Evolutionary conservation across 768 basidiomycete genomes (phyloP).

Genomic region (Leccinum arenicola): DNA sequence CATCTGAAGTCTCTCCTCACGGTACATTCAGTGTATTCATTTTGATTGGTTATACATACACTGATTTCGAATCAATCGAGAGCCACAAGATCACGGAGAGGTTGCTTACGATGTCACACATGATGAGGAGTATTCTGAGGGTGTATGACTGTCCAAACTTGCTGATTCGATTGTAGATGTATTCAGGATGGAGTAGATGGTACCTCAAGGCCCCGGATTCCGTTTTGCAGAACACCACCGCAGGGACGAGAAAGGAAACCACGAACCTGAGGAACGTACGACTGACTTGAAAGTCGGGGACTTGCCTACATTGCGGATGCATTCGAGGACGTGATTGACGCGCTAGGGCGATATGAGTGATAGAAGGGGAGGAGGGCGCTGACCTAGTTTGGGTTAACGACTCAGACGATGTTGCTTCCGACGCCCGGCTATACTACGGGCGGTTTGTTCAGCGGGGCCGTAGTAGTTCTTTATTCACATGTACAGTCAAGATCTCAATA

Average conservation of each 20-base stretch:
- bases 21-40: too few relatives aligned
- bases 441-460: too few relatives aligned
- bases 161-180: conserved; percentile 88
- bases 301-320: conserved; percentile 84
- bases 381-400: conserved; percentile 63
- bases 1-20: too few relatives aligned
- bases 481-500: too few relatives aligned
- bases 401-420: conserved; percentile 51
- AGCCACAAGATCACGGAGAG: neutral
- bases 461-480: too few relatives aligned
- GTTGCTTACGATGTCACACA: conserved; percentile 83
- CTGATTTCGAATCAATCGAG: neutral
- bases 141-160: conserved; percentile 79
- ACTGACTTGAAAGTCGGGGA: conserved; percentile 94
- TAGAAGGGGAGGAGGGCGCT: neutral
- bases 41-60: too few relatives aligned
- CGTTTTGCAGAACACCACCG: conserved; percentile 8
- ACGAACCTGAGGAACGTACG: conserved; percentile 85
- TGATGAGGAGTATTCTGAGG: conserved; percentile 79
- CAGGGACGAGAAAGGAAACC: neutral
- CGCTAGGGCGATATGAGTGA: conserved; percentile 43
- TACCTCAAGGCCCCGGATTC: conserved; percentile 54
- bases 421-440: conserved; percentile 11
- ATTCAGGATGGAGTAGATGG: conserved; percentile 96
- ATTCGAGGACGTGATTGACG: conserved; percentile 85